Evolutionary conservation across 495 filamentous ascomycete genomes (phyloP).

Genomic region (Platismatia glauca): DNA sequence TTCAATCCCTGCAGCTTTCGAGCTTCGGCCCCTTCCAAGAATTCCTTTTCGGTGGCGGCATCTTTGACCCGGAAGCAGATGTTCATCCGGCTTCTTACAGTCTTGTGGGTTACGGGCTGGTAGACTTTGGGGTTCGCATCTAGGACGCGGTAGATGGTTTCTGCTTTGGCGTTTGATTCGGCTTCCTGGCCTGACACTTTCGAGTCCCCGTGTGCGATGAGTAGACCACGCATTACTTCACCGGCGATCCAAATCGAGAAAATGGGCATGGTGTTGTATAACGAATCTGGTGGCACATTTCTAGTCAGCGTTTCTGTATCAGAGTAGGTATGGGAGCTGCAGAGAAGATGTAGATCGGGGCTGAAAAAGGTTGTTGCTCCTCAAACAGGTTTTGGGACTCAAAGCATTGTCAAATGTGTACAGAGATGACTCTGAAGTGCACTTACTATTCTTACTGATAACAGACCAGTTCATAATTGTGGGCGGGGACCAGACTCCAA

Average conservation of each 20-base stretch:
- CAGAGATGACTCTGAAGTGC: neutral
- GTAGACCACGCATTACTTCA: constrained; percentile 64
- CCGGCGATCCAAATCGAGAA: constrained; percentile 85
- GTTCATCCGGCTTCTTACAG: constrained; percentile 77
- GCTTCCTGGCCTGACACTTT: constrained; percentile 66
- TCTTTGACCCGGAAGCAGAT: constrained; percentile 76
- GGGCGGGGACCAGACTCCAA: constrained; percentile 69
- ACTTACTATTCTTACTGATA: constrained; percentile 62
- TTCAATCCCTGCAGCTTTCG: constrained; percentile 62
- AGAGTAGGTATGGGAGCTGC: no score
- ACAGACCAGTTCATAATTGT: constrained; percentile 72
- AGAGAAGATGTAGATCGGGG: no score
- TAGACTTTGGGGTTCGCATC: constrained; percentile 64
- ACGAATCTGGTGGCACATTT: constrained; percentile 36
- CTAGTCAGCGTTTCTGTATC: no score
- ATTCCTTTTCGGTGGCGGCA: constrained; percentile 61
- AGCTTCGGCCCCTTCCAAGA: constrained; percentile 61
- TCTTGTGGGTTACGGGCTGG: constrained; percentile 62
- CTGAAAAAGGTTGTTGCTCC: no score
- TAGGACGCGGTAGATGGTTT: constrained; percentile 62
- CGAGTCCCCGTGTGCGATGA: constrained; percentile 46
- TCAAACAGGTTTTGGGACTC: neutral
- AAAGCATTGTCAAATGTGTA: neutral
- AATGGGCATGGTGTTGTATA: constrained; percentile 91
- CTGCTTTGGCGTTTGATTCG: constrained; percentile 60